A percentile compares a stretch with the other conserved stretches of the same genome.
Evolutionary conservation across 2,329 filamentous ascomycete genomes (phyloP).

Genomic region (Cadophora sp.): DNA sequence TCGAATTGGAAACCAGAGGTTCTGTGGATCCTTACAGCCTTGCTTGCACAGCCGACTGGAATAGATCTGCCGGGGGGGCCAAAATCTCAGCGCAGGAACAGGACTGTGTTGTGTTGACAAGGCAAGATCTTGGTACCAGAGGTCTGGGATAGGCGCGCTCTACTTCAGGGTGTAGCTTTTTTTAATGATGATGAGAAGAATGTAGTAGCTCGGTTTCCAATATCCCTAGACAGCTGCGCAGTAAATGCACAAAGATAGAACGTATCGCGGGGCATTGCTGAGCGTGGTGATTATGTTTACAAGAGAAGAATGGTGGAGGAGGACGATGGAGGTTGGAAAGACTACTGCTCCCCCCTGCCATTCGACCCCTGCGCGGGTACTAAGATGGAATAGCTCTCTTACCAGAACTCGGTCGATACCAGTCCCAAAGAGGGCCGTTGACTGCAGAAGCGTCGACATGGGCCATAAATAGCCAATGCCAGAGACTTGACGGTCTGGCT

Average conservation of each 20-base stretch:
- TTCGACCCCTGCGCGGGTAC: constrained; percentile 13
- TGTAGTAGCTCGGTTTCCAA: constrained; percentile 37
- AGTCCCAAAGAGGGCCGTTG: constrained; percentile 22
- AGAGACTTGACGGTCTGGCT: not conserved
- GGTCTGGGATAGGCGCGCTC: constrained; percentile 29
- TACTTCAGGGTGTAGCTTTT: constrained; percentile 31
- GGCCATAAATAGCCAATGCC: constrained; percentile 23
- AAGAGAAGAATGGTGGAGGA: constrained; percentile 33
- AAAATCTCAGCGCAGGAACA: constrained; percentile 39
- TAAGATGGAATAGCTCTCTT: constrained; percentile 18
- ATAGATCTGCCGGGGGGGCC: constrained; percentile 40
- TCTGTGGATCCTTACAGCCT: constrained; percentile 38
- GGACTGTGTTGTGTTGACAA: constrained; percentile 31
- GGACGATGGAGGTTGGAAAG: constrained; percentile 27
- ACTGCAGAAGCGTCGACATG: constrained; percentile 21
- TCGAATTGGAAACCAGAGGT: constrained; percentile 40
- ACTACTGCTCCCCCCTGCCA: constrained; percentile 24
- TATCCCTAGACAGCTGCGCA: constrained; percentile 37
- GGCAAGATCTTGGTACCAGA: constrained; percentile 38
- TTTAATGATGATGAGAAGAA: constrained; percentile 32
- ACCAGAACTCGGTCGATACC: constrained; percentile 19
- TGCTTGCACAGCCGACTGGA: constrained; percentile 45
- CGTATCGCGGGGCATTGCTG: constrained; percentile 45
- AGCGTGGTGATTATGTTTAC: constrained; percentile 36
- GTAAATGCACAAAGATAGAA: constrained; percentile 45